Base-by-base conservation (phyloP, 805 yeast species). In the Yarrowia alimentaria region DNA sequence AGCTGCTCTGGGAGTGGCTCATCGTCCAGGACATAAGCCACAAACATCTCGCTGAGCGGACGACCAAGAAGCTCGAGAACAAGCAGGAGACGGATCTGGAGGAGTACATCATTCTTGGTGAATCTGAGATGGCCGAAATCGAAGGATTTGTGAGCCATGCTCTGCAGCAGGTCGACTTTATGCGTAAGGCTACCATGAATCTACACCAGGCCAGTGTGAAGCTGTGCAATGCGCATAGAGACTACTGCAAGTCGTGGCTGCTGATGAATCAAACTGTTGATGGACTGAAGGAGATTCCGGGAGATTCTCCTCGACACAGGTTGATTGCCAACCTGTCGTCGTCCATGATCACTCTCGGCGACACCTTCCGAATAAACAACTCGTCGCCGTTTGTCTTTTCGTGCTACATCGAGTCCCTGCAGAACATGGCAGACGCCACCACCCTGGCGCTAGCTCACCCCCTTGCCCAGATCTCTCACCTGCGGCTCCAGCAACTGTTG, bases 1-100 rank as follows among this genome's bases (percentile, higher is more conserved):
- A 66, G 24, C 56, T 72, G 8, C 29, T 76, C 6, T 69, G 74
- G 73, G 73, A 71, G 45, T 77, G 76, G 56, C 58, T 55, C 16
- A 49, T 59, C 18, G 56, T 58, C n/a, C 61, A 54, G 32, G 63
- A 54, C 19, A 49, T 55, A n/a, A 52, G 57, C 18, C 53, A 55
- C 20, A 51, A 57, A 10, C 58, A 56, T 48, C 32, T 55, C 34
- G 58, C 60, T 3, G 64, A 61, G 6, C 40, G 64, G 21, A 56
- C 61, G 30, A 16, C 61, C 13, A 34, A 57, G 7, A 61, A 61
- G 51, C 51, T 61, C 13, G 63, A 61, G 33, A 60, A 56, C 52
- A 49, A 50, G 8, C 50, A 53, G 16, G 64, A 61, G 32, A 34
- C 30, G 24, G 56, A 55, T 35, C 52, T 53, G 31, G 61, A 58